These are phyloP conservation scores for Litchi chinensis DNA, from an alignment of 345 rosid species.

Conservation along the genomic window DNA sequence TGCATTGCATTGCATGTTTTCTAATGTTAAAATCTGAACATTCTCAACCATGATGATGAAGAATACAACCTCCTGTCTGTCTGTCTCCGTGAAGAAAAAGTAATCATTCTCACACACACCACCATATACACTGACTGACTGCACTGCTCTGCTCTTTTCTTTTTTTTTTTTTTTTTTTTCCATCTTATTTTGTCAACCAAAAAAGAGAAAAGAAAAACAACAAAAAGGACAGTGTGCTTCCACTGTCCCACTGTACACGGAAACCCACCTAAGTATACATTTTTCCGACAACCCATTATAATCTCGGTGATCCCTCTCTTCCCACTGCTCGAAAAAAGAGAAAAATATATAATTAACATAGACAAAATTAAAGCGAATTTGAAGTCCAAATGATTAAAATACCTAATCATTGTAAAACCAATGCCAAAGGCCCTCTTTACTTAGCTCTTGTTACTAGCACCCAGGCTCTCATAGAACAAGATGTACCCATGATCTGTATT, in stretches of 20 bases:
- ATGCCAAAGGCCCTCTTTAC: slow-evolving; percentile 21
- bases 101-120: slow-evolving; percentile 25
- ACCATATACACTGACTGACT: slow-evolving; percentile 39
- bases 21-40: slow-evolving; percentile 23
- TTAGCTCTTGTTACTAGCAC: slow-evolving; percentile 53
- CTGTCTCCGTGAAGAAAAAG: slow-evolving; percentile 18
- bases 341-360: slow-evolving; percentile 25
- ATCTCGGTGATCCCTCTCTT: slow-evolving; percentile 39
- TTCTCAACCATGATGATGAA: slow-evolving; percentile 37
- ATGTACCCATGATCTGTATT: slow-evolving; percentile 98
- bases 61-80: slow-evolving; percentile 17
- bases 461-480: slow-evolving; percentile 92
- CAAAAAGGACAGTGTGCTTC: slow-evolving; percentile 45
- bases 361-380: slow-evolving; percentile 20
- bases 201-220: slow-evolving; percentile 22
- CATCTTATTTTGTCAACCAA: slow-evolving; percentile 42
- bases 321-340: slow-evolving; percentile 33
- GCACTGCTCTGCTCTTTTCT: too few species aligned
- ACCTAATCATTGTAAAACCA: slow-evolving; percentile 37
- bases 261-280: slow-evolving; percentile 55
- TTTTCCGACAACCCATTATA: slow-evolving; percentile 33
- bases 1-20: slow-evolving; percentile 23
- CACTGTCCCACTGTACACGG: slow-evolving; percentile 65
- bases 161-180: too few species aligned
- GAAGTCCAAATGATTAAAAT: slow-evolving; percentile 42